Percentiles rank a stretch among this genome's conserved stretches.
These are phyloP conservation scores for Xylariaceae sp. DNA, from an alignment of 2,329 filamentous ascomycete species.

Conservation along the genomic window DNA sequence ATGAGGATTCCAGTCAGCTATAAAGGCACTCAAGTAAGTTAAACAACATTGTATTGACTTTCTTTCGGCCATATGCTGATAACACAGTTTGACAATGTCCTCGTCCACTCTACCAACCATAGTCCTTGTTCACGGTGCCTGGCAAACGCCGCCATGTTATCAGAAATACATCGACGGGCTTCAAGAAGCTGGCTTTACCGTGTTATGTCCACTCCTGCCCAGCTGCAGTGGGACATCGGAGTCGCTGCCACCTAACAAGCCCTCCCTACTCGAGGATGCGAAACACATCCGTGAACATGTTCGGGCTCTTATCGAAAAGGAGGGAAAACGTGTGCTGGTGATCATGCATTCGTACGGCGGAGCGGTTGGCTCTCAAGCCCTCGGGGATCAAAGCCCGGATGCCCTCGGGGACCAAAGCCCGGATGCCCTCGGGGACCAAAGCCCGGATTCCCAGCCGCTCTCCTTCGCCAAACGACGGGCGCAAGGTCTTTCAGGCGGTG, in stretches of 20 bases:
- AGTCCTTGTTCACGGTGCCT: slow-evolving; percentile 3
- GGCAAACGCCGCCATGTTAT: neutral
- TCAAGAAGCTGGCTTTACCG: neutral
- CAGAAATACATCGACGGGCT: neutral
- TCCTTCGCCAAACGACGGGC: neutral
- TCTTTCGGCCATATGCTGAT: too few relatives aligned
- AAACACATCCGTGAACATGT: neutral
- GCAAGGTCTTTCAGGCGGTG: neutral
- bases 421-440: neutral
- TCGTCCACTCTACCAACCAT: neutral
- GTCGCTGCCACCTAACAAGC: neutral
- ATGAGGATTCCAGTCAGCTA: too few relatives aligned
- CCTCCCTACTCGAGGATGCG: neutral
- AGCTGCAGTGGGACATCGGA: neutral
- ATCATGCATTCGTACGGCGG: slow-evolving; percentile 7
- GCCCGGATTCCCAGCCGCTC: neutral
- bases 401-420: neutral
- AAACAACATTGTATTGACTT: too few relatives aligned
- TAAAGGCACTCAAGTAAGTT: too few relatives aligned
- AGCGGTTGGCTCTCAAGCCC: neutral
- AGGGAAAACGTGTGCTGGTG: neutral
- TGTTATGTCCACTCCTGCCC: neutral
- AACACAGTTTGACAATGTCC: neutral
- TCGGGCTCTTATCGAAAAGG: neutral
- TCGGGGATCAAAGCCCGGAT: neutral